Conservation (phyloP, 1,284 basidiomycete species). For the Hypsizygus ulmarius region DNA sequence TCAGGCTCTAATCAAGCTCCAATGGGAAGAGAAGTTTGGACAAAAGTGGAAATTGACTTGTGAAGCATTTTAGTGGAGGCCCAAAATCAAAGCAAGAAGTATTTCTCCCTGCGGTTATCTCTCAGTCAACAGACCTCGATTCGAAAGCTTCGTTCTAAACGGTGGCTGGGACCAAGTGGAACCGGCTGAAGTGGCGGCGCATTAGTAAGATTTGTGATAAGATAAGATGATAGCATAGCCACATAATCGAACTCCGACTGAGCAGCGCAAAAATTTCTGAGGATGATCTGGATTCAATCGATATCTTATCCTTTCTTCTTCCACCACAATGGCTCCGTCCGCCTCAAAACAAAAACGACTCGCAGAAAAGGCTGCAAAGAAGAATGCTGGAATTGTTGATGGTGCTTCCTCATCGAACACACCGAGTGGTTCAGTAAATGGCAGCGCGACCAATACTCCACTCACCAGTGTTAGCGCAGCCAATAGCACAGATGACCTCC, state of each 20-base stretch:
- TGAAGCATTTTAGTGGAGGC: no score
- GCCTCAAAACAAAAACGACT: constrained; percentile 84
- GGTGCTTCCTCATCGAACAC: constrained; percentile 58
- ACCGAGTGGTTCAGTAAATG: constrained; percentile 63
- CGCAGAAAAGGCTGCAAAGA: constrained; percentile 89
- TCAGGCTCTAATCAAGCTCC: no score
- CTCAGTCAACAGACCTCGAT: no score
- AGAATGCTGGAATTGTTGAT: constrained; percentile 48
- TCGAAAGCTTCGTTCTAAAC: no score
- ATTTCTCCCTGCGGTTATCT: no score
- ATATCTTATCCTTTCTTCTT: constrained; percentile 13
- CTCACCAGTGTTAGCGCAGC: constrained; percentile 75
- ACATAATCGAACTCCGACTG: constrained; percentile 30
- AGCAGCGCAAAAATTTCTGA: constrained; percentile 33
- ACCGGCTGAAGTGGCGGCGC: no score
- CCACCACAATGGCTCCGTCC: constrained; percentile 63
- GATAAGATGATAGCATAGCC: constrained; percentile 14
- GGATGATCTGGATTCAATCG: constrained; percentile 18
- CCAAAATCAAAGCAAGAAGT: no score
- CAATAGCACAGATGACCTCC: constrained; percentile 71
- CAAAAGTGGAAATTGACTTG: no score
- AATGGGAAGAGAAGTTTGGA: no score
- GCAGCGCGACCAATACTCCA: constrained; percentile 69
- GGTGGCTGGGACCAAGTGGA: no score
- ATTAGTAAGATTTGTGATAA: background rate